Conservation (phyloP, 768 basidiomycete species). For the Leucosporidium yakuticum region DNA sequence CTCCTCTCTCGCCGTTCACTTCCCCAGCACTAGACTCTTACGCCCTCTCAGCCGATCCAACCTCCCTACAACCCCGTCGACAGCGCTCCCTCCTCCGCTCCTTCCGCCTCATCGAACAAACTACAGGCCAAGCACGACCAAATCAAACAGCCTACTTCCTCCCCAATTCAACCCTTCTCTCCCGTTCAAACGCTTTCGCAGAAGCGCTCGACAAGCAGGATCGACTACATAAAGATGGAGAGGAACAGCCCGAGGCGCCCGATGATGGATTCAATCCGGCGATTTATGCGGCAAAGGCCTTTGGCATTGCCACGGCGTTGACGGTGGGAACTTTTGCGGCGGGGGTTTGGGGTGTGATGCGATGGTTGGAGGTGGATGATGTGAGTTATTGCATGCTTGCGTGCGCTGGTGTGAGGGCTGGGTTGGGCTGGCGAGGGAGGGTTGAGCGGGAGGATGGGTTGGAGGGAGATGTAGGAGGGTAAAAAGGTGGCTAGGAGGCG, state of each 20-base stretch:
- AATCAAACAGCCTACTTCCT: conserved; percentile 24
- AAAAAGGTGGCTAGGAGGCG: too few relatives aligned
- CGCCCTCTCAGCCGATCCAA: neutral
- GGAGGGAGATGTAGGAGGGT: neutral
- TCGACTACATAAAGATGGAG: conserved; percentile 29
- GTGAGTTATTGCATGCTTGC: neutral
- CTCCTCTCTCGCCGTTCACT: neutral
- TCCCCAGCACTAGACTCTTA: neutral
- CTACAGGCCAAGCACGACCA: neutral
- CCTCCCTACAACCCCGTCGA: neutral
- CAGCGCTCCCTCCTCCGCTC: conserved; percentile 14
- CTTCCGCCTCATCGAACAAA: conserved; percentile 1
- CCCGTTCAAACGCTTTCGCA: conserved; percentile 14
- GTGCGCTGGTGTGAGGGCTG: neutral
- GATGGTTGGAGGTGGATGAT: conserved; percentile 20
- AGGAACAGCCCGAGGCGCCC: neutral
- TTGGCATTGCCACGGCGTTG: conserved; percentile 29
- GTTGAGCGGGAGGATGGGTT: neutral
- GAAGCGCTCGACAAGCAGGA: conserved; percentile 15
- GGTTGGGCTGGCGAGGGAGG: neutral
- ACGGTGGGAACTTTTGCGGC: conserved; percentile 18
- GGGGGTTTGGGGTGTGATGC: conserved; percentile 19
- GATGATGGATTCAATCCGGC: conserved; percentile 37
- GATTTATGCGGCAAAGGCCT: conserved; percentile 27
- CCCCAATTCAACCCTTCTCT: conserved; percentile 20